A percentile compares a stretch with the other conserved stretches of the same genome.
Conservation (phyloP, 139 green algal genomes). For the Prasinococcaceae sp. region DNA sequence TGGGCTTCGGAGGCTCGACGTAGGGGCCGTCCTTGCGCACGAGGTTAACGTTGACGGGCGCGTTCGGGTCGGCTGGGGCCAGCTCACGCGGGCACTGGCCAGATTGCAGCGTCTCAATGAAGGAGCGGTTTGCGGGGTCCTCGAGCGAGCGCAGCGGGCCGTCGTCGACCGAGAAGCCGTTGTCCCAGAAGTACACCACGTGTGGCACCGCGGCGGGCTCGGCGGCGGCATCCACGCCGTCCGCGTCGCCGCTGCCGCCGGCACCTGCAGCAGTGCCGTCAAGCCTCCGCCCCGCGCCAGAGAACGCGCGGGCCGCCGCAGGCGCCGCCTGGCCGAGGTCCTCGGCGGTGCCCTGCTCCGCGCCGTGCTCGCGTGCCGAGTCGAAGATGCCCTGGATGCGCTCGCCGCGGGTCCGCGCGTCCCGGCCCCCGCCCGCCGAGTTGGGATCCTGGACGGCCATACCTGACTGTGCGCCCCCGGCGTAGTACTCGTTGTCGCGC, state of each 20-base stretch:
- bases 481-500: too few relatives aligned
- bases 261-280: background rate
- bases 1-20: constrained; percentile 24
- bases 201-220: constrained; percentile 7
- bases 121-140: constrained; percentile 31
- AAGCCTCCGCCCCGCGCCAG: constrained; percentile 21
- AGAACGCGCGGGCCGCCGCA: constrained; percentile 10
- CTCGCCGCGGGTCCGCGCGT: background rate
- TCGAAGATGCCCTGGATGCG: constrained; percentile 22
- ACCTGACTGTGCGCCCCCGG: too few relatives aligned
- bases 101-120: constrained; percentile 28
- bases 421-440: too few relatives aligned
- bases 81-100: constrained; percentile 36
- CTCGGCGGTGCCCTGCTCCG: constrained; percentile 15
- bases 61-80: constrained; percentile 10
- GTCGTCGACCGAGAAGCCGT: constrained; percentile 44
- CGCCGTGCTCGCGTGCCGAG: constrained; percentile 15
- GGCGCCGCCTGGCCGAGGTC: constrained; percentile 7
- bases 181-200: constrained; percentile 29
- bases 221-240: background rate
- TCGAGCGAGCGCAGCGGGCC: constrained; percentile 25
- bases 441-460: constrained; percentile 26
- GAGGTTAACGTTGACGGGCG: constrained; percentile 30
- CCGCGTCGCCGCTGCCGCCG: background rate
- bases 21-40: constrained; percentile 23